Percentiles rank a stretch among this genome's conserved stretches.
Conservation (phyloP, 805 yeast genomes). For the Saccharomycopsis synnaedendra region DNA sequence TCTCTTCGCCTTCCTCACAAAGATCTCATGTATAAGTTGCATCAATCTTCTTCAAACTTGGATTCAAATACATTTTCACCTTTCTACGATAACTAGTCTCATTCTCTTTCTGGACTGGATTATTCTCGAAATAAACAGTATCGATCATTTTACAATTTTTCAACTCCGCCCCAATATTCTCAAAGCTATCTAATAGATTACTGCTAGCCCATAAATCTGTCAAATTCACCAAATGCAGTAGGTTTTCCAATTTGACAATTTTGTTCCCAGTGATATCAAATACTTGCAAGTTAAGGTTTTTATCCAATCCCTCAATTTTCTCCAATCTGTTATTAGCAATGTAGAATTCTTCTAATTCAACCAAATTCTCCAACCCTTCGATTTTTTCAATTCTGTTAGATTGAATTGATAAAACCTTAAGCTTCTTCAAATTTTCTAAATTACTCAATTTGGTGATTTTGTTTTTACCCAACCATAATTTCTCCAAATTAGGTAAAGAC, state of each 20-base stretch:
- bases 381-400: constrained; percentile 68
- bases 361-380: constrained; percentile 69
- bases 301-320: constrained; percentile 67
- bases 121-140: constrained; percentile 89
- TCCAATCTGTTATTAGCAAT: constrained; percentile 74
- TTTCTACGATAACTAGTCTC: constrained; percentile 83
- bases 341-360: constrained; percentile 73
- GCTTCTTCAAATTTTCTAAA: constrained; percentile 43
- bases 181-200: constrained; percentile 58
- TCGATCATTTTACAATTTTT: constrained; percentile 54
- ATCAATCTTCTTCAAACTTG: constrained; percentile 72
- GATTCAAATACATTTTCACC: constrained; percentile 58
- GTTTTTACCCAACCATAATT: constrained; percentile 92
- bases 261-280: constrained; percentile 76
- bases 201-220: constrained; percentile 93
- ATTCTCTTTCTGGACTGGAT: constrained; percentile 53
- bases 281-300: constrained; percentile 52
- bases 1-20: neutral
- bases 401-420: constrained; percentile 77
- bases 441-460: constrained; percentile 55
- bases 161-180: constrained; percentile 56
- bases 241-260: constrained; percentile 47
- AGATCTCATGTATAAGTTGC: constrained; percentile 54
- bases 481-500: constrained; percentile 43
- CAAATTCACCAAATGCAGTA: constrained; percentile 53